These are phyloP conservation scores for Neurospora pannonica DNA, from an alignment of 495 filamentous ascomycete genomes.

Conservation along the genomic window DNA sequence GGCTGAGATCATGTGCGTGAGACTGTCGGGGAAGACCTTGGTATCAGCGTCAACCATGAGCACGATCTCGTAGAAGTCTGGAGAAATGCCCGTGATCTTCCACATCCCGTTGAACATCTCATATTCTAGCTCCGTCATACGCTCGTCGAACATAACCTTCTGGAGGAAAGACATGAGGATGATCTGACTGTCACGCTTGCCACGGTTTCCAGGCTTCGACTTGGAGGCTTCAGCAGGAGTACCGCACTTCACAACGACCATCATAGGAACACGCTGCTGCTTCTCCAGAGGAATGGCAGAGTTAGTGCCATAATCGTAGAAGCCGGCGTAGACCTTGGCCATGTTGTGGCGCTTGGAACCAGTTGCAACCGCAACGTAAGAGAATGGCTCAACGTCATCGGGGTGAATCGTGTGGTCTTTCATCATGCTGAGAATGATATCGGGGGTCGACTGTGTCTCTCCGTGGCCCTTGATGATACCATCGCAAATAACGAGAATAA, in stretches of 20 bases:
- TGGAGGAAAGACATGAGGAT: constrained; percentile 99
- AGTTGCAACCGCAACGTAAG: constrained; percentile 92
- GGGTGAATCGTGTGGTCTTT: constrained; percentile 73
- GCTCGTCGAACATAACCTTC: constrained; percentile 99
- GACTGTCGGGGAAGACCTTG: constrained; percentile 94
- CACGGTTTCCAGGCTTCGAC: constrained; percentile 89
- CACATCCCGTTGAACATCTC: constrained; percentile 99
- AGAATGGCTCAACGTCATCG: constrained; percentile 77
- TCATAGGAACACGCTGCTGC: constrained; percentile 98
- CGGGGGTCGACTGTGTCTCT: constrained; percentile 78
- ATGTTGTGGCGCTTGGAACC: constrained; percentile 98
- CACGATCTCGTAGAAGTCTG: constrained; percentile 93
- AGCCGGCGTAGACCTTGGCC: constrained; percentile 96
- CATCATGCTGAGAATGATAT: constrained; percentile 89
- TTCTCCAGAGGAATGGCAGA: constrained; percentile 73
- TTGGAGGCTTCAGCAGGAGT: constrained; percentile 75
- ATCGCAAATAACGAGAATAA: constrained; percentile 92
- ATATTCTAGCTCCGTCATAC: constrained; percentile 99
- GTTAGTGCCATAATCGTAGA: constrained; percentile 88
- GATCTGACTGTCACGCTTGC: constrained; percentile 97
- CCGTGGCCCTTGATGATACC: constrained; percentile 96
- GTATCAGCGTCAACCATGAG: constrained; percentile 99
- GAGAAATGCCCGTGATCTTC: constrained; percentile 95
- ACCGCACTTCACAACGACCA: constrained; percentile 92
- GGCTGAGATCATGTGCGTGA: constrained; percentile 97